These are phyloP conservation scores for Przewalskia tangutica DNA, from an alignment of 257 asterid species.

Conservation along the genomic window DNA sequence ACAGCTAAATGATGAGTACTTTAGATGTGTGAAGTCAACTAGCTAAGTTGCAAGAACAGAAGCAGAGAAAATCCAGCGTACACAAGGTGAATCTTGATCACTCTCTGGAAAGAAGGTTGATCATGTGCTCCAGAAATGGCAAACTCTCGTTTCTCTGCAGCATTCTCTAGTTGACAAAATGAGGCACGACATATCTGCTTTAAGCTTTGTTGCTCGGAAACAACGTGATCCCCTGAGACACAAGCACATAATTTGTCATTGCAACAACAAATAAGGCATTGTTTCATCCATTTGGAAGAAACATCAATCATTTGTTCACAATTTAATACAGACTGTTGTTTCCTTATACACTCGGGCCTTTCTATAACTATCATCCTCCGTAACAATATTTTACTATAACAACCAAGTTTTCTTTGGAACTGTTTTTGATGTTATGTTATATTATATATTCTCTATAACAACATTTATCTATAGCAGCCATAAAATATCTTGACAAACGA, in stretches of 20 bases:
- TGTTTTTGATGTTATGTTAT: no score
- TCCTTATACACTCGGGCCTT: not conserved
- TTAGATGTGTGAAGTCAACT: not conserved
- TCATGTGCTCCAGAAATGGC: not conserved
- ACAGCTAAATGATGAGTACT: not conserved
- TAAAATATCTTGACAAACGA: no score
- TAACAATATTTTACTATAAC: no score
- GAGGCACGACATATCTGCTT: not conserved
- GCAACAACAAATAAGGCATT: not conserved
- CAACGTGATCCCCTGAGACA: conserved; percentile 6
- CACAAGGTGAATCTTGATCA: not conserved
- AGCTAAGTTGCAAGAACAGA: not conserved
- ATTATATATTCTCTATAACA: no score
- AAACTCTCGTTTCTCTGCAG: not conserved
- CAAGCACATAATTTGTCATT: conserved; percentile 1
- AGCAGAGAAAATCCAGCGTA: not conserved
- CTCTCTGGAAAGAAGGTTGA: not conserved
- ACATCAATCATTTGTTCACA: not conserved
- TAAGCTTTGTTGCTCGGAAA: not conserved
- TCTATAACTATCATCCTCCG: no score
- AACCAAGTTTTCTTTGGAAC: no score
- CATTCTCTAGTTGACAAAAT: not conserved
- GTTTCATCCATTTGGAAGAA: not conserved
- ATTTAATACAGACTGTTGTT: conserved; percentile 1
- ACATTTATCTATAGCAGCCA: no score